Evolutionary conservation across 768 basidiomycete species (phyloP), one percentile per base, ranked within the genome.

Genomic region (Polyporus arcularius): DNA sequence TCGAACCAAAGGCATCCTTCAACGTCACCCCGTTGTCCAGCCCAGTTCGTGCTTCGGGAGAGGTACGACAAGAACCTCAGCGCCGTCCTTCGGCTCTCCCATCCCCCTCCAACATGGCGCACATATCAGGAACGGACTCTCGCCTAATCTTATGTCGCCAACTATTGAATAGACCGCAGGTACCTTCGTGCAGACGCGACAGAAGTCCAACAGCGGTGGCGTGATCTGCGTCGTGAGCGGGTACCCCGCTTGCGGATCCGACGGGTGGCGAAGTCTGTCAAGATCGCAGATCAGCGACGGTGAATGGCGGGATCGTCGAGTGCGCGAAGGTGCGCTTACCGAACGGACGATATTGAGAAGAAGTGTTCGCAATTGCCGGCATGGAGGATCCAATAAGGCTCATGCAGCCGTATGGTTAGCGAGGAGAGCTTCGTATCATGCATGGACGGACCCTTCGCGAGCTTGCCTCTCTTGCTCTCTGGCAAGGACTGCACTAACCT

Each of bases 301-400:
- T 16, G 35, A 9, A 46, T 57, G 4, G 16, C 26, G 38, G 57
- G 28, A 53, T 49, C 15, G 35, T 30, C 32, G 50, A 45, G 30
- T 35, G 56, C 21, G 21, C 21, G 21, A 26, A 26, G 21, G 21
- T 26, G 21, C 21, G 21, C 72, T 43, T 66, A 84, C 92, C 93
- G 81, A 61, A 94, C 86, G 63, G 89, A 82, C 60, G 91, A 85
- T 41, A 94, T 63, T 21, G 88, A 81, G 21, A 92, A 65, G 70
- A 87, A 90, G 68, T 94, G 92, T 65, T 93, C 90, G 68, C 92
- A 94, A 66, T 84, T 88, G 38, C 92, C 92, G 55, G 82, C 81
- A 67, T 94, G 92, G 16, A 93, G 75, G 56, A 94, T 75, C 85
- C 89, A 92, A 65, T 94, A 94, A 0, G 93, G 93, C 67, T 88